These are phyloP conservation scores for Stentor roeselii DNA, from an alignment of 73 alveolate genomes.

Conservation along the genomic window DNA sequence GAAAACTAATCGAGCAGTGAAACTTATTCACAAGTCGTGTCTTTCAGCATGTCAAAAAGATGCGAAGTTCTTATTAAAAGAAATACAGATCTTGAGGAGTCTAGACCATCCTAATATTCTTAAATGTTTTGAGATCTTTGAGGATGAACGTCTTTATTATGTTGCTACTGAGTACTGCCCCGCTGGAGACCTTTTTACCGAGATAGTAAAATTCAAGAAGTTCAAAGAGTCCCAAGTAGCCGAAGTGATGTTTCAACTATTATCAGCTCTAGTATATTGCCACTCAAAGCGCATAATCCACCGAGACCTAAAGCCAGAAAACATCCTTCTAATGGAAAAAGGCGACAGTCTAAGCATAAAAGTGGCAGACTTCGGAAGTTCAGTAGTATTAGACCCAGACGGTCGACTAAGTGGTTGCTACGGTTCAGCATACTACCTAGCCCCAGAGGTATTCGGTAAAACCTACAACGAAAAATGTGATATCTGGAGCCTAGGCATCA, in stretches of 20 bases:
- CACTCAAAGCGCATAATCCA: slow-evolving; percentile 76
- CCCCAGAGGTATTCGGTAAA: slow-evolving; percentile 69
- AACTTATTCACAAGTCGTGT: neutral
- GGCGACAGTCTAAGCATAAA: slow-evolving; percentile 28
- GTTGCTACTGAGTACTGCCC: neutral
- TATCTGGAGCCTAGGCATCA: slow-evolving; percentile 86
- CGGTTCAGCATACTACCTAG: slow-evolving; percentile 82
- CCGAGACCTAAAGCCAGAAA: slow-evolving; percentile 26
- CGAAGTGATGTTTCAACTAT: slow-evolving; percentile 65
- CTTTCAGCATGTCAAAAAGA: neutral
- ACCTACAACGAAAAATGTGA: slow-evolving; percentile 71
- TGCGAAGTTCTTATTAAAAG: neutral
- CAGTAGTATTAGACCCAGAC: slow-evolving; percentile 43
- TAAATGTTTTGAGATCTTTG: slow-evolving; percentile 11
- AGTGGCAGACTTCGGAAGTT: slow-evolving; percentile 86
- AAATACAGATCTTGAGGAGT: neutral
- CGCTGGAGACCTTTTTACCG: neutral
- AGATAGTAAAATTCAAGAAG: slow-evolving; percentile 31
- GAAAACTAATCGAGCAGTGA: neutral
- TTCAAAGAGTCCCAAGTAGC: slow-evolving; percentile 76
- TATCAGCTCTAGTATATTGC: slow-evolving; percentile 75
- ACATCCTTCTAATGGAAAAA: slow-evolving; percentile 17
- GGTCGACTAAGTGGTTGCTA: slow-evolving; percentile 56
- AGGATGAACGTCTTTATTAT: neutral
- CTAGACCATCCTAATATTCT: slow-evolving; percentile 19